Evolutionary conservation across 2,329 filamentous ascomycete species (phyloP), one percentile per base, ranked within the genome.

Genomic region (Cladophialophora bantiana): DNA sequence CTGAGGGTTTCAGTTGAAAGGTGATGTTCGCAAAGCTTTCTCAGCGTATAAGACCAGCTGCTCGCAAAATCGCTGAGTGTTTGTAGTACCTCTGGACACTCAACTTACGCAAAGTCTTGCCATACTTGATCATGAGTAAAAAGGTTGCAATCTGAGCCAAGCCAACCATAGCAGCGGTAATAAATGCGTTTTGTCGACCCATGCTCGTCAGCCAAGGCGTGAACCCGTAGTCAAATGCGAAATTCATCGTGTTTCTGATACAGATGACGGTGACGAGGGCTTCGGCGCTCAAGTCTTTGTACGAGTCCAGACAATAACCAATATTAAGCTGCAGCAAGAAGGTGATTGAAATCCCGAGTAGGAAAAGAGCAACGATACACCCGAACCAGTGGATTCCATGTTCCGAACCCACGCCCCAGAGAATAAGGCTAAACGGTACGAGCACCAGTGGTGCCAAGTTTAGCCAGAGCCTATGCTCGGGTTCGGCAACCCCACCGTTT

Each of bases 351-450:
- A 77, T 69, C 0, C 78, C 81, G 31, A 84, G 79, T 32, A 83
- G 75, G 31, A 80, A 81, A 78, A 84, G 83, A 1, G 80, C 82
- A 36, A 84, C 78, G 2, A 85, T 74, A 5, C 83, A 73, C 1
- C 83, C 84, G 53, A 84, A 78, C 81, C 81, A 83, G 53, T 84
- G 83, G n/a, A 85, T 71, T 4, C 77, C 68, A 38, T 83, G 78
- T 50, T 81, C 81, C 2, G 83, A 82, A 4, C 83, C 83, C 0
- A 85, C 80, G 35, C 84, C 84, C 82, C 83, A 85, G 1, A 84
- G 73, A 45, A 85, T 78, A 3, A 84, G 74, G 0, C 78, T 79
- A 9, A 75, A 78, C 0, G 83, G 81, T 4, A 83, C 75, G 32
- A 84, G 71, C 3, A 85, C 62, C 10, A 80, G 64, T 5, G 78